Evolutionary conservation across 2,329 filamentous ascomycete genomes (phyloP), one percentile per base, ranked within the genome.

Genomic region (Lecanicillium sp.): DNA sequence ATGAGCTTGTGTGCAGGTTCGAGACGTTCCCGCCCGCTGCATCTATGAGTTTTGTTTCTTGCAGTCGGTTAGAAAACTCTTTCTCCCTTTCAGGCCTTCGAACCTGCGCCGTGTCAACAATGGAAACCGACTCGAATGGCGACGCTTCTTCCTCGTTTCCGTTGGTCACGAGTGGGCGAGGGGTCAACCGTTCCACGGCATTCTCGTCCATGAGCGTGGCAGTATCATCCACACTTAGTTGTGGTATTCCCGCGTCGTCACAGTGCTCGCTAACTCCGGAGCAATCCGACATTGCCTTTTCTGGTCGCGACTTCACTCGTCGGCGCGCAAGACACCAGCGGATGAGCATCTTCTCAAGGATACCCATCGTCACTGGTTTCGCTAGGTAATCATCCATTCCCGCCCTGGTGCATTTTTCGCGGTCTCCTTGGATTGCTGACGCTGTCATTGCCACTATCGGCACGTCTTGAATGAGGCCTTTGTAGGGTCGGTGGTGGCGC

Each of bases 381-480:
- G 78, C 67, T 9, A 85, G 63, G 50, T 85, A 83, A 51, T 85
- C 81, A 47, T 87, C 82, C 83, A 87, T 87, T 22, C 83, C 83
- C 8, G 81, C 80, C 44, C 70, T 71, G 43, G 75, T 73, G 52
- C 83, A 87, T 53, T 85, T 86, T 53, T 87, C 83, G 35, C 73
- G 68, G 50, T 88, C 83, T 4, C 83, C 83, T 52, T 85, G 80
- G 29, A 87, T 86, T 1, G 83, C 83, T 4, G 78, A 84, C 4
- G 83, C 84, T 1, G 83, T 88, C 80, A 88, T 85, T n/a, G 83
- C 83, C 28, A 88, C 78, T 36, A 88, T 85, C 0, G 83, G 83
- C 5, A 85, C 78, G 31, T 78, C 67, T 39, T 70, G 66, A 4
- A 77, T 65, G 37, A 73, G 70, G 3, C 63, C 51, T 29, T 71